Percentiles rank a stretch among this genome's conserved stretches.
Conservation (phyloP, 306 rosid genomes). For the Pueraria montana region DNA sequence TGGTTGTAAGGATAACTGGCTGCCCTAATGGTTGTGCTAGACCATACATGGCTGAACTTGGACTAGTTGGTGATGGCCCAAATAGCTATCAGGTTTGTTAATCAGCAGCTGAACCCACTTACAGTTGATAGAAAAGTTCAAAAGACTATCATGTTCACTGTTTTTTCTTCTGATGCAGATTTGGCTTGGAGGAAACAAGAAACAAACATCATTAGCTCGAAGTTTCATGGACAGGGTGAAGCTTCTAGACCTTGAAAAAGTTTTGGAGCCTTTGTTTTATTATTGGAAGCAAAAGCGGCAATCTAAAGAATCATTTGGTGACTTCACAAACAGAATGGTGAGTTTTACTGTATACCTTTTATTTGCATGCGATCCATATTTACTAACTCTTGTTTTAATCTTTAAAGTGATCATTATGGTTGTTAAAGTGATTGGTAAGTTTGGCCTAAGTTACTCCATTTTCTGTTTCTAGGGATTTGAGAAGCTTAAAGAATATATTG, state of each 20-base stretch:
- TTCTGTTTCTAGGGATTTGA: conserved; percentile 81
- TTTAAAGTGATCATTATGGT: not conserved
- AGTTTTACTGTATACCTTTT: conserved; percentile 44
- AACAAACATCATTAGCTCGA: conserved; percentile 84
- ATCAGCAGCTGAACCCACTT: conserved; percentile 38
- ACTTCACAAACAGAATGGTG: conserved; percentile 83
- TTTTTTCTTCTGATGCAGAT: conserved; percentile 56
- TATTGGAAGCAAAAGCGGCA: conserved; percentile 90
- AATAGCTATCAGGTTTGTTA: conserved; percentile 93
- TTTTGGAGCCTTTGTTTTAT: conserved; percentile 91
- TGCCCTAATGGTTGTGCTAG: conserved; percentile 98
- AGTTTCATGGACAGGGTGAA: conserved; percentile 93
- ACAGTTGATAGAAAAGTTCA: conserved; percentile 15
- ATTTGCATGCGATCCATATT: conserved; percentile 19
- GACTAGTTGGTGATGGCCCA: conserved; percentile 97
- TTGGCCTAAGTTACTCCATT: conserved; percentile 42
- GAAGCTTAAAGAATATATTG: conserved; percentile 76
- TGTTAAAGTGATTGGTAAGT: conserved; percentile 17
- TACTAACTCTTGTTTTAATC: not conserved
- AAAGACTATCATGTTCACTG: not conserved
- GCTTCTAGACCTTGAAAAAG: conserved; percentile 89
- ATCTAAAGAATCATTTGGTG: conserved; percentile 93
- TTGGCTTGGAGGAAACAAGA: conserved; percentile 95
- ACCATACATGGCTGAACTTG: conserved; percentile 99
- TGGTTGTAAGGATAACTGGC: conserved; percentile 93